phyloP scores from a whole-genome alignment of 306 rosid species.

The Oxytropis ochrocephala region DNA sequence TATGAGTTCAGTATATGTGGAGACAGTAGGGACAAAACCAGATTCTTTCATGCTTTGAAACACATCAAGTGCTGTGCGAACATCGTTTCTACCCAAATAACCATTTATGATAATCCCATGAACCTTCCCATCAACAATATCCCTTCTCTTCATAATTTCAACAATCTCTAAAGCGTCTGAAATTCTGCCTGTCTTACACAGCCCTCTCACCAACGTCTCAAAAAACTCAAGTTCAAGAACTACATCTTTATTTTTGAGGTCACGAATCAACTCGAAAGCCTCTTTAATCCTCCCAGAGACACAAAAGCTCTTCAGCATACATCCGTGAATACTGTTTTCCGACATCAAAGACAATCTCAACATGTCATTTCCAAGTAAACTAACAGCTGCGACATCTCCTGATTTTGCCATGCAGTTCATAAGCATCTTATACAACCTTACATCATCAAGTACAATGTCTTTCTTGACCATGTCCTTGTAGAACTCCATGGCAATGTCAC shows the following conservation, averaged over 20 bases:
- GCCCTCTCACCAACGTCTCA: slow-evolving; percentile 68
- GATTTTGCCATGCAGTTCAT: slow-evolving; percentile 53
- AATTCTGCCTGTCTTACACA: slow-evolving; percentile 60
- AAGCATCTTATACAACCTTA: slow-evolving; percentile 42
- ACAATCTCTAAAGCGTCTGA: slow-evolving; percentile 67
- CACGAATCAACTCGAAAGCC: slow-evolving; percentile 72
- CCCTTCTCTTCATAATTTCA: slow-evolving; percentile 56
- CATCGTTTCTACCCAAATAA: slow-evolving; percentile 48
- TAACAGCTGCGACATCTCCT: slow-evolving; percentile 54
- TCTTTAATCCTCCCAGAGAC: slow-evolving; percentile 60
- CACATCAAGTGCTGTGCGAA: slow-evolving; percentile 48
- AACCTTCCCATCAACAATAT: slow-evolving; percentile 41
- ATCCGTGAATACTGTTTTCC: slow-evolving; percentile 38
- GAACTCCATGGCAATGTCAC: slow-evolving; percentile 78
- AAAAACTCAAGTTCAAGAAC: slow-evolving; percentile 46
- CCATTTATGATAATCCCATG: slow-evolving; percentile 58
- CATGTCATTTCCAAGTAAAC: slow-evolving; percentile 62
- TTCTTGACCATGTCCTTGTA: slow-evolving; percentile 66
- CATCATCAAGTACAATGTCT: slow-evolving; percentile 49
- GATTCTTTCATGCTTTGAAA: slow-evolving; percentile 61
- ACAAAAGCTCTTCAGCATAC: slow-evolving; percentile 66
- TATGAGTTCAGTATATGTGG: slow-evolving; percentile 72
- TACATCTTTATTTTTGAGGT: slow-evolving; percentile 55
- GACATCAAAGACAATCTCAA: slow-evolving; percentile 42
- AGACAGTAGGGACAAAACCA: slow-evolving; percentile 43